Percentiles rank a stretch among this genome's conserved stretches.
Conservation (phyloP, 179 eudicot species). For the Pouteria campechiana region DNA sequence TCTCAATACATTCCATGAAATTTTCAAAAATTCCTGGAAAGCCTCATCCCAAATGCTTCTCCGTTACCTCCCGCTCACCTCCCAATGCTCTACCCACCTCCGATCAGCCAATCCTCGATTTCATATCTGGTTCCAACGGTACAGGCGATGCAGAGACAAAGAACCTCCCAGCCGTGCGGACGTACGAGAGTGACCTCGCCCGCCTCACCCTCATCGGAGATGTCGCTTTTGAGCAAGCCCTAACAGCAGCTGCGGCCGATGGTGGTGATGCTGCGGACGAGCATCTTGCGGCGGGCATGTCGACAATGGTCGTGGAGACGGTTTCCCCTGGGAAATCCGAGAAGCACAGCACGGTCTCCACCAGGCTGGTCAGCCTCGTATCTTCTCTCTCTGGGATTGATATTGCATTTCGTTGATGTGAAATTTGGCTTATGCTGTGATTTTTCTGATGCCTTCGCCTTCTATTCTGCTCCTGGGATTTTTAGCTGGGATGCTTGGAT, state of each 20-base stretch:
- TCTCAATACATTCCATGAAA: no score
- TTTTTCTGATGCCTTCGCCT: no score
- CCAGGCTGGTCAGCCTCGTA: conserved; percentile 50
- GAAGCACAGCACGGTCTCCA: conserved; percentile 55
- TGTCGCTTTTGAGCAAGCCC: conserved; percentile 53
- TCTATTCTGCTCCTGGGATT: no score
- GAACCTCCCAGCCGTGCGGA: conserved; percentile 52
- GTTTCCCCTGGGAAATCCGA: conserved; percentile 50
- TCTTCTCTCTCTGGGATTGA: background rate
- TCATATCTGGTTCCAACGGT: conserved; percentile 28
- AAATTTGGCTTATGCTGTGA: no score
- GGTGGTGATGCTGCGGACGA: conserved; percentile 74
- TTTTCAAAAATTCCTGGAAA: no score
- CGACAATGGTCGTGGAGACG: conserved; percentile 76
- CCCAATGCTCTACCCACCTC: conserved; percentile 11
- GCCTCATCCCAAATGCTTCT: no score
- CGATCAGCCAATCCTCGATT: conserved; percentile 43
- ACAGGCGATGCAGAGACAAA: conserved; percentile 11
- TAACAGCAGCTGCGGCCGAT: conserved; percentile 91
- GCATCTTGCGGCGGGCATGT: conserved; percentile 35
- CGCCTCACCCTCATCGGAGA: conserved; percentile 60
- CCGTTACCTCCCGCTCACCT: conserved; percentile 9
- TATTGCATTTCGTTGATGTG: no score
- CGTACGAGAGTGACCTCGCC: conserved; percentile 71
- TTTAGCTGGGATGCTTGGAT: no score